These are phyloP conservation scores for Globisporangium splendens DNA, from an alignment of 352 stramenopile species.

Conservation along the genomic window DNA sequence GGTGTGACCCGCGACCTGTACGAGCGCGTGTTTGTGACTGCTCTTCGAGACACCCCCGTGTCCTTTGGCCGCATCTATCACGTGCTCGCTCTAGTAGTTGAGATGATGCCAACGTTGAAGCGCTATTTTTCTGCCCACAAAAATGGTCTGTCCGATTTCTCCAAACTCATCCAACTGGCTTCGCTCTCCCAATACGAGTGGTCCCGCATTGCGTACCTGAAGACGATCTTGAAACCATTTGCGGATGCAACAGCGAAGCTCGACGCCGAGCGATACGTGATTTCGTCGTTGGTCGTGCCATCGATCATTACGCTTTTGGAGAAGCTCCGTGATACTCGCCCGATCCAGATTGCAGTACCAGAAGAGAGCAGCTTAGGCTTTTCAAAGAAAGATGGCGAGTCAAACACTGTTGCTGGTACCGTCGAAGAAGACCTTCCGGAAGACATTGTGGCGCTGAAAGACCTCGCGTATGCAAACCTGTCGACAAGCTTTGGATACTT, in stretches of 20 bases:
- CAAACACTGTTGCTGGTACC: too few relatives aligned
- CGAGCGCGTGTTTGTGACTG: slow-evolving; percentile 38
- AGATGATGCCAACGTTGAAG: slow-evolving; percentile 54
- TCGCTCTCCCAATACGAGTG: slow-evolving; percentile 70
- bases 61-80: slow-evolving; percentile 48
- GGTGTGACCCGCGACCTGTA: slow-evolving; percentile 36
- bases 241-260: slow-evolving; percentile 57
- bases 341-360: slow-evolving; percentile 1
- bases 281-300: slow-evolving; percentile 66
- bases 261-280: slow-evolving; percentile 50
- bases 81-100: slow-evolving; percentile 37
- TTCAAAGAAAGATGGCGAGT: not conserved
- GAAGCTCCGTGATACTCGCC: slow-evolving; percentile 37
- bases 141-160: slow-evolving; percentile 50
- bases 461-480: slow-evolving; percentile 51
- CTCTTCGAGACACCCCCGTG: slow-evolving; percentile 31
- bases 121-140: slow-evolving; percentile 69
- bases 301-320: slow-evolving; percentile 68
- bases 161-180: slow-evolving; percentile 65
- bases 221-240: slow-evolving; percentile 65
- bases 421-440: slow-evolving; percentile 34
- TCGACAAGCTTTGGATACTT: slow-evolving; percentile 55
- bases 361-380: not conserved
- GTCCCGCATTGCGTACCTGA: slow-evolving; percentile 56
- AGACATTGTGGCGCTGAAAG: slow-evolving; percentile 61